A percentile compares a stretch with the other conserved stretches of the same genome.
Evolutionary conservation across 441 rosid species (phyloP).

Genomic region (Adansonia grandidieri): DNA sequence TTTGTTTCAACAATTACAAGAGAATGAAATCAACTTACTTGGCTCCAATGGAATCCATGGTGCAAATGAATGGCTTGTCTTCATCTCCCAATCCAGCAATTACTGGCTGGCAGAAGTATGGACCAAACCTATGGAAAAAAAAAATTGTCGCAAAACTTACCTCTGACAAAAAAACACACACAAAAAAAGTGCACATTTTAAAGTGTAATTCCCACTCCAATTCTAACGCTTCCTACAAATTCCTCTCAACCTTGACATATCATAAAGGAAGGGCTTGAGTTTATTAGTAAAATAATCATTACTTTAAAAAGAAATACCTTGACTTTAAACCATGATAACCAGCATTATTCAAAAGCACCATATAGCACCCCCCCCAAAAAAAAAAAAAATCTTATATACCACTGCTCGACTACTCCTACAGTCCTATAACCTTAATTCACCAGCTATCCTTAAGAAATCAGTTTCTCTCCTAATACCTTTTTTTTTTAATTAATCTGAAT

Average conservation of each 20-base stretch:
- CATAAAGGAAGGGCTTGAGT: neutral
- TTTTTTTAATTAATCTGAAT: neutral
- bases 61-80: constrained; percentile 59
- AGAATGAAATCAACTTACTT: constrained; percentile 62
- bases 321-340: neutral
- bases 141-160: neutral
- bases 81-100: constrained; percentile 93
- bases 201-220: neutral
- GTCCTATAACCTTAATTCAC: neutral
- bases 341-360: neutral
- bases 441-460: neutral
- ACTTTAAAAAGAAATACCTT: neutral
- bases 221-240: neutral
- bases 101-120: constrained; percentile 96
- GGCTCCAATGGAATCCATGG: constrained; percentile 82
- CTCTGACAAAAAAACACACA: neutral
- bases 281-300: neutral
- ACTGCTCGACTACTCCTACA: neutral
- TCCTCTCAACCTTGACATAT: constrained; percentile 8
- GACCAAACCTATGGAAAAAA: constrained; percentile 78
- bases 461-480: neutral
- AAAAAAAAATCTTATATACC: neutral
- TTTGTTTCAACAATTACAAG: neutral
- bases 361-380: neutral
- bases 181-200: neutral